A percentile compares a stretch with the other conserved stretches of the same genome.
phyloP scores from a whole-genome alignment of 2,329 filamentous ascomycete species.

The Periglandula ipomoeae region DNA sequence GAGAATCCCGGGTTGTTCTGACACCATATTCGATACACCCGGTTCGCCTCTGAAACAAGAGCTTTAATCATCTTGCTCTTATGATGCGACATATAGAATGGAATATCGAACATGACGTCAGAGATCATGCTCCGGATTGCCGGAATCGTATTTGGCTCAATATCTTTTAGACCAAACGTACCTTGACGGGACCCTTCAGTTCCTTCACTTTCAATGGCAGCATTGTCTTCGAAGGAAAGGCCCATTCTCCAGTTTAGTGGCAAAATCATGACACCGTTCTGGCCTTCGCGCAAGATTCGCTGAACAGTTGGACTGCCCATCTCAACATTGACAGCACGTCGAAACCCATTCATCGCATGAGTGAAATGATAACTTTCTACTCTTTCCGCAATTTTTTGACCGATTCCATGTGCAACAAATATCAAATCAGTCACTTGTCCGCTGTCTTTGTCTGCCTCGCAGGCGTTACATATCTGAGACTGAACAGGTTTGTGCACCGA shows the following conservation, averaged over 20 bases:
- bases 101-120: conserved; percentile 97
- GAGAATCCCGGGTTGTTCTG: conserved; percentile 83
- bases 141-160: conserved; percentile 83
- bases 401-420: conserved; percentile 89
- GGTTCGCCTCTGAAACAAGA: conserved; percentile 81
- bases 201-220: conserved; percentile 46
- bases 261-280: conserved; percentile 86
- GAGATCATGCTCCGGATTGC: conserved; percentile 90
- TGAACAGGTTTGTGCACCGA: conserved; percentile 17
- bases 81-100: conserved; percentile 94
- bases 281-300: conserved; percentile 62
- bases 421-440: conserved; percentile 78
- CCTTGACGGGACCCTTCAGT: conserved; percentile 44
- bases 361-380: conserved; percentile 98
- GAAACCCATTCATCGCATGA: conserved; percentile 85
- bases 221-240: conserved; percentile 77
- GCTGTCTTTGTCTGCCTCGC: conserved; percentile 52
- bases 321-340: conserved; percentile 78
- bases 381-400: conserved; percentile 88
- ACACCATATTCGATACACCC: conserved; percentile 94
- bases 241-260: conserved; percentile 91
- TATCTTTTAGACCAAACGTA: conserved; percentile 67
- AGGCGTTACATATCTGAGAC: conserved; percentile 39
- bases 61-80: conserved; percentile 91
- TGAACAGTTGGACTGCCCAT: conserved; percentile 66